These are phyloP conservation scores for Russula compacta DNA, from an alignment of 768 basidiomycete genomes.

Conservation along the genomic window DNA sequence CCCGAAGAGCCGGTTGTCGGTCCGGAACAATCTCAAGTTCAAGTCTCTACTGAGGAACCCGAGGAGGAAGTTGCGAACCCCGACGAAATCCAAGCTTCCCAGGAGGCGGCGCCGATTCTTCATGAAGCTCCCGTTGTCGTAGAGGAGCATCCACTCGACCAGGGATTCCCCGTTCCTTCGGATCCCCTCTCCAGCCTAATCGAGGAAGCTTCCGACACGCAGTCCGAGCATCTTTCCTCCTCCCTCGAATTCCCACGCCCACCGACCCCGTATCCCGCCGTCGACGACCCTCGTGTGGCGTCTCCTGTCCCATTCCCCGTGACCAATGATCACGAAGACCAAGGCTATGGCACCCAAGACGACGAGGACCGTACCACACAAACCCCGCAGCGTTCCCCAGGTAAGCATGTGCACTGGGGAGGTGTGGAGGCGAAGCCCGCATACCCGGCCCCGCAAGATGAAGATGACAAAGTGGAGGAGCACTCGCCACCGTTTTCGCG, in stretches of 20 bases:
- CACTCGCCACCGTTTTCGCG: conserved; percentile 13
- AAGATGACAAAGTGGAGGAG: conserved; percentile 4
- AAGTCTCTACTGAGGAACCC: conserved; percentile 1
- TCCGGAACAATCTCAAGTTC: background rate
- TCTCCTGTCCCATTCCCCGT: conserved; percentile 11
- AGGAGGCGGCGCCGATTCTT: background rate
- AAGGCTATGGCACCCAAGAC: conserved; percentile 18
- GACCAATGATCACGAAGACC: conserved; percentile 13
- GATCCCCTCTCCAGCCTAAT: background rate
- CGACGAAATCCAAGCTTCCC: background rate
- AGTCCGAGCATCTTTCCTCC: conserved; percentile 13
- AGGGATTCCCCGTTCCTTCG: background rate
- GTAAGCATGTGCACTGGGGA: conserved; percentile 16
- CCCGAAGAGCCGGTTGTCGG: background rate
- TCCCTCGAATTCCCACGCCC: conserved; percentile 11
- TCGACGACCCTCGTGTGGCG: conserved; percentile 1
- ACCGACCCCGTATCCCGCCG: conserved; percentile 1
- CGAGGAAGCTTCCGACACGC: conserved; percentile 9
- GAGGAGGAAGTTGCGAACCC: background rate
- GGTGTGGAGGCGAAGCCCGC: conserved; percentile 12
- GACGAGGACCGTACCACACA: conserved; percentile 13
- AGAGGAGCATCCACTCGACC: conserved; percentile 2
- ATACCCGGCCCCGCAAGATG: background rate
- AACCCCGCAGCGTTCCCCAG: background rate
- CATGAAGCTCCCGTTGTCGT: background rate